phyloP scores from a whole-genome alignment of 768 basidiomycete genomes.

The Termitomyces sp. region DNA sequence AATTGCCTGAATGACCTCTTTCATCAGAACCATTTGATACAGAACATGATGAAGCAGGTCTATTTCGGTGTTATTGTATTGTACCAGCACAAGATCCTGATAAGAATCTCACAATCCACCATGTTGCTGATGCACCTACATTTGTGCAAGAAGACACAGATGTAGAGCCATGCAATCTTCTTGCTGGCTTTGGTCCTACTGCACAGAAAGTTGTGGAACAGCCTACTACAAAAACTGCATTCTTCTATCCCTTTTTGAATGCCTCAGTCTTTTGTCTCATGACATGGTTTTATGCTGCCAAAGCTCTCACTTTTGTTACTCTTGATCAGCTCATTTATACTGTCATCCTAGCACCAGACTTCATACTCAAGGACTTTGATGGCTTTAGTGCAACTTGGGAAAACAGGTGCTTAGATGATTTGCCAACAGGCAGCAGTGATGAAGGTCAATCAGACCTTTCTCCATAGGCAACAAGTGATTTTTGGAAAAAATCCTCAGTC shows the following conservation, averaged over 20 bases:
- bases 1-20: not conserved
- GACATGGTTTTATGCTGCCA: not conserved
- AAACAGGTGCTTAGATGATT: not conserved
- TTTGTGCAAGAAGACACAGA: not conserved
- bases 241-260: not conserved
- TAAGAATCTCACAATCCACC: not conserved
- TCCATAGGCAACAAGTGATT: too few species aligned
- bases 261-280: not conserved
- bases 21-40: not conserved
- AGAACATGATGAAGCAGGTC: not conserved
- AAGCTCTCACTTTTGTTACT: not conserved
- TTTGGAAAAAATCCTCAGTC: not conserved
- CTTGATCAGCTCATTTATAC: not conserved
- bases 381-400: not conserved
- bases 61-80: not conserved
- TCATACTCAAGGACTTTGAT: not conserved
- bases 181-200: not conserved
- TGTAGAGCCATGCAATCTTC: not conserved
- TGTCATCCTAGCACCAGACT: not conserved
- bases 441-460: too few species aligned
- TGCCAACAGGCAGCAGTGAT: not conserved
- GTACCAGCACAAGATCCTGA: not conserved
- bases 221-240: not conserved
- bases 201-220: not conserved
- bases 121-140: slow-evolving; percentile 1